Evolutionary conservation across 768 basidiomycete species (phyloP).

Genomic region (Pulveroboletus frians): DNA sequence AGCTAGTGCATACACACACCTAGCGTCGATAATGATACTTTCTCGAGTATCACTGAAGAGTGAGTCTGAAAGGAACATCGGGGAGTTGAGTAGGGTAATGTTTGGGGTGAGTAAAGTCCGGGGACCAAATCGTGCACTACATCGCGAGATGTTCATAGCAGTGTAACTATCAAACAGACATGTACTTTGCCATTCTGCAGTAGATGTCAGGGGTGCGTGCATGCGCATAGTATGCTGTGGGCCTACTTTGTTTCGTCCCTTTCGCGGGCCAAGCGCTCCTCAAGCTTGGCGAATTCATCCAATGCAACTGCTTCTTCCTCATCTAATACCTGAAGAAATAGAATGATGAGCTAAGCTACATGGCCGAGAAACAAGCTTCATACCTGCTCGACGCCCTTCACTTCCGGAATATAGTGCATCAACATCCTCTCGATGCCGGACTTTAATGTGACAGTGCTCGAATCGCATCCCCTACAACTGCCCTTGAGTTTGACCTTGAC

Average conservation of each 20-base stretch:
- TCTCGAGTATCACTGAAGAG: neutral
- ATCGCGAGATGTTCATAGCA: neutral
- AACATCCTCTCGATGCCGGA: constrained; percentile 97
- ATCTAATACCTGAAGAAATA: constrained; percentile 63
- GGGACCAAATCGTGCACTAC: neutral
- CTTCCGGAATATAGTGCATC: constrained; percentile 98
- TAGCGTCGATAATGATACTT: neutral
- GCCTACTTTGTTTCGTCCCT: constrained; percentile 46
- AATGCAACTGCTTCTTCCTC: constrained; percentile 84
- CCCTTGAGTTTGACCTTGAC: constrained; percentile 93
- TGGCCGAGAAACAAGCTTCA: neutral
- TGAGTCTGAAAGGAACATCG: neutral
- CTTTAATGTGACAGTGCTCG: constrained; percentile 93
- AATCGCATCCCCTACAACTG: constrained; percentile 92
- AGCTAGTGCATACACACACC: neutral
- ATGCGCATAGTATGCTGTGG: neutral
- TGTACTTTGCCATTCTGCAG: constrained; percentile 72
- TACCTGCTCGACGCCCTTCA: constrained; percentile 87
- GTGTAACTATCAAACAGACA: constrained; percentile 55
- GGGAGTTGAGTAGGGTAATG: neutral
- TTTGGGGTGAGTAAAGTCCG: neutral
- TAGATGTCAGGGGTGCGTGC: constrained; percentile 2
- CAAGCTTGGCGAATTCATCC: constrained; percentile 86
- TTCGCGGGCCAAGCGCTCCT: constrained; percentile 53
- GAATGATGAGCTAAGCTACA: constrained; percentile 4